Evolutionary conservation across 306 rosid genomes (phyloP).

Genomic region (Gillenia trifoliata): DNA sequence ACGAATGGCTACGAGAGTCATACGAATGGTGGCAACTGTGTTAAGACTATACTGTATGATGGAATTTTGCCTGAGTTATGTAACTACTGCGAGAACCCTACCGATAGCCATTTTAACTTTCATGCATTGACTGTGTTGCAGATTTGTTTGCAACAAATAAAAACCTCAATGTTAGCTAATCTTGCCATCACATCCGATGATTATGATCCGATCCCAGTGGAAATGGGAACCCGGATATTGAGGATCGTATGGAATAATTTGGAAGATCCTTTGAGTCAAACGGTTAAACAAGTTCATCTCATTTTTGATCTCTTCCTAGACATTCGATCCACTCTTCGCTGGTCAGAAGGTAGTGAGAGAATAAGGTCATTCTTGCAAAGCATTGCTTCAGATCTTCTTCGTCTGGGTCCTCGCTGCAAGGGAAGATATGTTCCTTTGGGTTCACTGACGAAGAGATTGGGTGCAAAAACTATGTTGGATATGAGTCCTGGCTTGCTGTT

Average conservation of each 20-base stretch:
- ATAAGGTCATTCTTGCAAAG: conserved; percentile 54
- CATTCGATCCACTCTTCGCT: conserved; percentile 68
- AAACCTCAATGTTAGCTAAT: conserved; percentile 55
- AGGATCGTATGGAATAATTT: conserved; percentile 84
- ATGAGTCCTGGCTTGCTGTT: conserved; percentile 58
- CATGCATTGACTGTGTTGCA: conserved; percentile 93
- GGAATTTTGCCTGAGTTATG: conserved; percentile 93
- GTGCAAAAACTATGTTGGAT: conserved; percentile 65
- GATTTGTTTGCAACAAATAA: conserved; percentile 92
- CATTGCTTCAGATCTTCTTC: conserved; percentile 76
- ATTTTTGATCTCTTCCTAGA: conserved; percentile 86
- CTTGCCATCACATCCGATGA: conserved; percentile 33
- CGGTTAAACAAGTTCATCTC: conserved; percentile 92
- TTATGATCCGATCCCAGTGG: conserved; percentile 73
- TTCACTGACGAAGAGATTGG: conserved; percentile 80
- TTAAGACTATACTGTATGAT: conserved; percentile 74
- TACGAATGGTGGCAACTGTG: conserved; percentile 11
- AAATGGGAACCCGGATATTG: conserved; percentile 73
- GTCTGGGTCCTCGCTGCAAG: conserved; percentile 77
- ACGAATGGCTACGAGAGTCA: conserved; percentile 26
- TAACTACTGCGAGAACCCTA: conserved; percentile 75
- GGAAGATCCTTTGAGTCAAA: conserved; percentile 95
- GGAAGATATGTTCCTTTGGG: conserved; percentile 94
- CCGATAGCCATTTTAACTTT: conserved; percentile 87
- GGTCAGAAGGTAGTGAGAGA: conserved; percentile 66